Conservation (phyloP, 1,284 basidiomycete genomes). For the Cerrena zonata region DNA sequence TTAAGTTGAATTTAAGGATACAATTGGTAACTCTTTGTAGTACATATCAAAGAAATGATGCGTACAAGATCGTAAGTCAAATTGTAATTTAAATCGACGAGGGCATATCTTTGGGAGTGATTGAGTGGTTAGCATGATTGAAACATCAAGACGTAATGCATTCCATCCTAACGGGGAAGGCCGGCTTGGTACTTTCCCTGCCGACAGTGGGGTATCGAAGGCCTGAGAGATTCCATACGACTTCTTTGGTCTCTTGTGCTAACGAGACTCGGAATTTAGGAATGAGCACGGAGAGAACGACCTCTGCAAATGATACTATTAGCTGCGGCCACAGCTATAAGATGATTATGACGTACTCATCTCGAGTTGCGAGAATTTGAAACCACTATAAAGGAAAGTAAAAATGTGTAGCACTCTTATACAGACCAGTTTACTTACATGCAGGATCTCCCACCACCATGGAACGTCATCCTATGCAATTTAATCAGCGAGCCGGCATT, state of each 20-base stretch:
- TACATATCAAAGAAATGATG: too few species aligned
- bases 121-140: too few species aligned
- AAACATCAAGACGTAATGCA: too few species aligned
- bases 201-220: conserved; percentile 24
- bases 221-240: conserved; percentile 23
- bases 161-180: conserved; percentile 21
- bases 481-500: background rate
- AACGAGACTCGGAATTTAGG: conserved; percentile 10
- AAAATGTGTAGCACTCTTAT: background rate
- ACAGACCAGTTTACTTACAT: conserved; percentile 8
- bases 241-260: conserved; percentile 15
- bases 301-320: conserved; percentile 8
- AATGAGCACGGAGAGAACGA: conserved; percentile 10
- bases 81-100: too few species aligned
- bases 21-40: too few species aligned
- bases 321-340: background rate
- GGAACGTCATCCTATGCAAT: conserved; percentile 11
- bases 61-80: too few species aligned
- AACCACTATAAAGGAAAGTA: conserved; percentile 22
- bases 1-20: too few species aligned
- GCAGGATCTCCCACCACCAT: conserved; percentile 11
- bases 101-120: too few species aligned
- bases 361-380: too few species aligned
- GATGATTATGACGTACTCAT: conserved; percentile 29
- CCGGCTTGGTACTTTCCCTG: conserved; percentile 19